Evolutionary conservation across 2,329 filamentous ascomycete genomes (phyloP).

Genomic region (Epicoccum sorghinum): DNA sequence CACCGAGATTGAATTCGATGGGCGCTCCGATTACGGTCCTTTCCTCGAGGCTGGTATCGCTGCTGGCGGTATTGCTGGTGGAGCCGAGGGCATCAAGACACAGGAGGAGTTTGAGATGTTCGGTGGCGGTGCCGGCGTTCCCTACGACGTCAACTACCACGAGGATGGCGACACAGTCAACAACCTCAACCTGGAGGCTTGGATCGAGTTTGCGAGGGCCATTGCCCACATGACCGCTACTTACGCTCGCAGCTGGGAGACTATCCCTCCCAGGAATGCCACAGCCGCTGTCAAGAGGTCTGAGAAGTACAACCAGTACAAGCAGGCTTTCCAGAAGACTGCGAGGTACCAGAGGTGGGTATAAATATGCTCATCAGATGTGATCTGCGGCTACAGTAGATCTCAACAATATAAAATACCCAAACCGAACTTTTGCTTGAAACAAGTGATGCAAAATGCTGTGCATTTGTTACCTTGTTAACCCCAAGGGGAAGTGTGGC

Average conservation of each 20-base stretch:
- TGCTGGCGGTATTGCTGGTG: slow-evolving; percentile 76
- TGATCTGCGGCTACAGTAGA: background rate
- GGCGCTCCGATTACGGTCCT: slow-evolving; percentile 78
- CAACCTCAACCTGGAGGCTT: slow-evolving; percentile 61
- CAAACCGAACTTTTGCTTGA: no score
- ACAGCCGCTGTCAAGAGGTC: slow-evolving; percentile 29
- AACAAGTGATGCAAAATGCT: no score
- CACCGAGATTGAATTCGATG: slow-evolving; percentile 76
- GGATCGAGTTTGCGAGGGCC: slow-evolving; percentile 61
- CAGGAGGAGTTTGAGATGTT: slow-evolving; percentile 68
- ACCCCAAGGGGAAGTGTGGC: no score
- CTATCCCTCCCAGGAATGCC: slow-evolving; percentile 36
- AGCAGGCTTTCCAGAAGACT: slow-evolving; percentile 27
- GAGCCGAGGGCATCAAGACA: slow-evolving; percentile 78
- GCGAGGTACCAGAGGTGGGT: slow-evolving; percentile 32
- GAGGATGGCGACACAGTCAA: slow-evolving; percentile 57
- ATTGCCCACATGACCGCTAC: slow-evolving; percentile 61
- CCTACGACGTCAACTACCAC: slow-evolving; percentile 65
- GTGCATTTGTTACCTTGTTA: no score
- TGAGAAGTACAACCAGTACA: slow-evolving; percentile 25
- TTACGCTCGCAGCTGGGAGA: slow-evolving; percentile 43
- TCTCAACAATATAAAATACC: no score
- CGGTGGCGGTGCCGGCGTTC: slow-evolving; percentile 69
- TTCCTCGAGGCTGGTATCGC: slow-evolving; percentile 78
- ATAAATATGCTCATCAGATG: background rate